These are phyloP conservation scores for Hemileccinum rubropunctum DNA, from an alignment of 768 basidiomycete species.

Conservation along the genomic window DNA sequence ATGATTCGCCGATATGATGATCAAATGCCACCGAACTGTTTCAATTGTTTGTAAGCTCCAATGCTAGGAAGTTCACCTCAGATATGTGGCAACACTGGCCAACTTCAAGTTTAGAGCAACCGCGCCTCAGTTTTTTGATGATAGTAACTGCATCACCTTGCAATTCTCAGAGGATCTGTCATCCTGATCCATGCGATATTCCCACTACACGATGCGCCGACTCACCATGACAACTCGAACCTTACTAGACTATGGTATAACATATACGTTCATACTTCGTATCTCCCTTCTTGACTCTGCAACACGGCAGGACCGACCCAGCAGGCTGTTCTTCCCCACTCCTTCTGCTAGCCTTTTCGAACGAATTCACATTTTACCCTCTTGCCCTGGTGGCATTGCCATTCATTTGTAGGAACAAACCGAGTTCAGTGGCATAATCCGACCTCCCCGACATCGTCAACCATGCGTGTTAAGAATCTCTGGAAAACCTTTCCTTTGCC, in stretches of 20 bases:
- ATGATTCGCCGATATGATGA: too few relatives aligned
- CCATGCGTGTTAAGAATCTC: constrained; percentile 42
- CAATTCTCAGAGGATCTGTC: not conserved
- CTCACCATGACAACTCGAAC: constrained; percentile 4
- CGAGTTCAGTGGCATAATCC: not conserved
- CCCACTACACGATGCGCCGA: not conserved
- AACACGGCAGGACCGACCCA: constrained; percentile 36
- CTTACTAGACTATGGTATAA: not conserved
- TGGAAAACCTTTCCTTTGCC: constrained; percentile 37
- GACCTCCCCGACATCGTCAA: constrained; percentile 1
- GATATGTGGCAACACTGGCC: too few relatives aligned
- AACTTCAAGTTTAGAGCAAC: too few relatives aligned
- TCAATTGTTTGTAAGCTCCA: too few relatives aligned
- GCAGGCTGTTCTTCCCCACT: constrained; percentile 16
- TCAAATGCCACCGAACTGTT: too few relatives aligned
- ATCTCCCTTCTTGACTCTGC: constrained; percentile 20
- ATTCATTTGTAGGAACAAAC: constrained; percentile 15
- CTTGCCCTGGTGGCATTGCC: constrained; percentile 48
- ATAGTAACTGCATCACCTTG: not conserved
- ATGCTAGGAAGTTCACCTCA: too few relatives aligned
- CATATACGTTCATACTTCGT: not conserved
- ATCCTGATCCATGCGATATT: not conserved
- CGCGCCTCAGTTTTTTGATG: too few relatives aligned
- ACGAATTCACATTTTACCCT: constrained; percentile 3
- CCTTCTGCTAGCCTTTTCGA: constrained; percentile 2